Conservation (phyloP, 495 filamentous ascomycete species). For the Chaetomium cochliodes region DNA sequence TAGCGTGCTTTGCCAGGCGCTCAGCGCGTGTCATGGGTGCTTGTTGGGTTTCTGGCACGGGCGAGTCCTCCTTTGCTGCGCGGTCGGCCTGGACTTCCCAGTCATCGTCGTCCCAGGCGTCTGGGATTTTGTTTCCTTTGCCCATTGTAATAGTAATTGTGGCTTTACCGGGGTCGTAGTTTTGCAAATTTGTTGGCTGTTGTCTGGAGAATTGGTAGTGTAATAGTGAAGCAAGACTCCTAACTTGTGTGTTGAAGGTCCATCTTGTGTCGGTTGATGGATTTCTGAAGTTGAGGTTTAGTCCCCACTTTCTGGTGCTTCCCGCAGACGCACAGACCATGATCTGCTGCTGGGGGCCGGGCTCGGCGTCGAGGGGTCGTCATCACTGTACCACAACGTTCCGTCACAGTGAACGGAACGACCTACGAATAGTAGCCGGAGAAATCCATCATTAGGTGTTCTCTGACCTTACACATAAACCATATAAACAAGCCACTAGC, state of each 20-base stretch:
- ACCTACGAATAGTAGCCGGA: too few species aligned
- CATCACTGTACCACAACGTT: too few species aligned
- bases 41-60: conserved; percentile 44
- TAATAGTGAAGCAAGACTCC: not conserved
- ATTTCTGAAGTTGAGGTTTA: not conserved
- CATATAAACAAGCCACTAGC: too few species aligned
- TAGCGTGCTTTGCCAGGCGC: conserved; percentile 73
- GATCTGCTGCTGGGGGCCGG: too few species aligned
- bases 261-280: not conserved
- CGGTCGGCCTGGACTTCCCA: conserved; percentile 77
- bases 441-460: too few species aligned
- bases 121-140: conserved; percentile 55
- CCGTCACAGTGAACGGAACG: too few species aligned
- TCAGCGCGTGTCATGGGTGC: conserved; percentile 63
- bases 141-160: conserved; percentile 45
- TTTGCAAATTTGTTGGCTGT: not conserved
- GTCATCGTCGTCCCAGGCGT: conserved; percentile 89
- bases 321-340: not conserved
- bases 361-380: too few species aligned
- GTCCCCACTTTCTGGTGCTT: not conserved
- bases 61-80: conserved; percentile 45
- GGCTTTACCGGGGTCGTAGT: too few species aligned
- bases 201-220: too few species aligned
- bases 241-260: not conserved
- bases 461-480: too few species aligned